phyloP scores from a whole-genome alignment of 1,284 basidiomycete species.

The Rhodotorula sp. region DNA sequence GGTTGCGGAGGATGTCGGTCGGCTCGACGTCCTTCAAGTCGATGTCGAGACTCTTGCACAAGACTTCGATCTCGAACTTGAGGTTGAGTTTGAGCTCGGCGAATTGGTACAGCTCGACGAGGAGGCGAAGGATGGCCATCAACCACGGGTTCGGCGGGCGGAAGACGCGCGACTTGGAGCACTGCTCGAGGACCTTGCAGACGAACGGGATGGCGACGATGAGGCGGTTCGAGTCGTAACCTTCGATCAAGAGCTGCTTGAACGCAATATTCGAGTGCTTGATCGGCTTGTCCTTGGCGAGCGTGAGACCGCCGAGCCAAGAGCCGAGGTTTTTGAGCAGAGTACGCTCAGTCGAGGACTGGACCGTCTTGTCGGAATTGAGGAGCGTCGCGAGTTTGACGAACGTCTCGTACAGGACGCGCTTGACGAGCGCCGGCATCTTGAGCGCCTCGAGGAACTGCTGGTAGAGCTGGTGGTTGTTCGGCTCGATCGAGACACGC shows the following conservation, averaged over 20 bases:
- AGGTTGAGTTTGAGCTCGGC: slow-evolving; percentile 95
- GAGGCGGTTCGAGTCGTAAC: slow-evolving; percentile 86
- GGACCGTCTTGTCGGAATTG: slow-evolving; percentile 87
- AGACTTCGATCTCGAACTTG: slow-evolving; percentile 98
- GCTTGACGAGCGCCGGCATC: slow-evolving; percentile 61
- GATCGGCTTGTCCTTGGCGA: slow-evolving; percentile 89
- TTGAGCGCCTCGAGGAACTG: slow-evolving; percentile 84
- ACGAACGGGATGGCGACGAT: slow-evolving; percentile 97
- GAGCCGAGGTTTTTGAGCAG: slow-evolving; percentile 90
- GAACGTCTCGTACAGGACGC: slow-evolving; percentile 90
- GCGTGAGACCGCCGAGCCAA: slow-evolving; percentile 91
- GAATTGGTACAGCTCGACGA: slow-evolving; percentile 94
- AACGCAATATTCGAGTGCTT: slow-evolving; percentile 90
- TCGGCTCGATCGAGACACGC: slow-evolving; percentile 92
- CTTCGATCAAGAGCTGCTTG: slow-evolving; percentile 94
- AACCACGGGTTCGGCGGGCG: slow-evolving; percentile 97
- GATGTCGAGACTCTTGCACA: slow-evolving; percentile 88
- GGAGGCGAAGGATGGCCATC: slow-evolving; percentile 86
- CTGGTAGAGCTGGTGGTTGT: slow-evolving; percentile 94
- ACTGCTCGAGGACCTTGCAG: slow-evolving; percentile 93
- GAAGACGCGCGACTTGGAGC: slow-evolving; percentile 85
- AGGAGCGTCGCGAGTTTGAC: slow-evolving; percentile 79
- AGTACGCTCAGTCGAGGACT: slow-evolving; percentile 77
- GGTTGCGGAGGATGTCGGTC: slow-evolving; percentile 71
- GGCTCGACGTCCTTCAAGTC: slow-evolving; percentile 84